Base-by-base conservation (phyloP, 1,284 basidiomycete species). In the Rhodotorula mucilaginosa region DNA sequence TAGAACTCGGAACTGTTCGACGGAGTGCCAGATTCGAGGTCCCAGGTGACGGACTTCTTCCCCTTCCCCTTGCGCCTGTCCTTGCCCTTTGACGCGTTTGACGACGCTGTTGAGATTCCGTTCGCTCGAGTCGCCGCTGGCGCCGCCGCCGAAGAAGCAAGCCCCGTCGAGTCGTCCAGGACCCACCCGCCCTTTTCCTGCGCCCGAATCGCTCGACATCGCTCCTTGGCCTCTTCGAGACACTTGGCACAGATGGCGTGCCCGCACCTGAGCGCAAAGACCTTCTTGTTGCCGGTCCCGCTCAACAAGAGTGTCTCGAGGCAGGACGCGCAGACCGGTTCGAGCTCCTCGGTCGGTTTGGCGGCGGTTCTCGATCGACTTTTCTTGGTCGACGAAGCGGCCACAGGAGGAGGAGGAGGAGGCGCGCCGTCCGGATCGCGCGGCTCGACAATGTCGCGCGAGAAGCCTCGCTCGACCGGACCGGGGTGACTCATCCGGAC, bases 161-260 rank as follows among this genome's bases (percentile, higher is more conserved):
- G 12, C 15, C 54, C 26, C n/a, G 12, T 57, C 54, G 54, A 16
- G 26, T 54, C 51, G 49, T 64, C 44, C 19, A 68, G 19, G 52
- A 67, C 54, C 62, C 61, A 64, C 21, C 59, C 61, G n/a, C 64
- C 23, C 48, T 56, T 58, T 46, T 73, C 69, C n/a, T 54, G 47
- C 39, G 59, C 63, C 21, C 54, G 44, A 18, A 70, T 62, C 31
- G 60, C 69, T n/a, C 39, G 47, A 39, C 67, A 64, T 23, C 74
- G 31, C 39, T 10, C 58, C 63, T 65, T 64, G 7, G 72, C 74
- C 5, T 51, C 61, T 13, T 47, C 52, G 18, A 76, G 39, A 29
- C 74, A 76, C 34, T 49, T 48, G 16, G 70, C 72, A 59, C 74
- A 76, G 34, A 76, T 66, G 44, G 67, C 72, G 47, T 76, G 74